Conservation (phyloP, 495 filamentous ascomycete genomes). For the Hyaloscypha variabilis region DNA sequence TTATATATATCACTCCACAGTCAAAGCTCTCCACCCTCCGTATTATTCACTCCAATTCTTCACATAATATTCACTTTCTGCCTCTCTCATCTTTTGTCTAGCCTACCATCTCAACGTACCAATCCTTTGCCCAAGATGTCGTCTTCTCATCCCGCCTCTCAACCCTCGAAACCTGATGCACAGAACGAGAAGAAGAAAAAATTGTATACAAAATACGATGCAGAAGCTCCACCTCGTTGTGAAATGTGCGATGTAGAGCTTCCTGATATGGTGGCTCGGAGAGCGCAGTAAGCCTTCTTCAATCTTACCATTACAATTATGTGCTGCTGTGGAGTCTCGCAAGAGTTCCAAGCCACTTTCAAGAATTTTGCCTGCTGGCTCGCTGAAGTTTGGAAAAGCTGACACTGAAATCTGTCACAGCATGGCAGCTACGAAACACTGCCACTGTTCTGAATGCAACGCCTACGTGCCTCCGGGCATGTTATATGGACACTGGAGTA, state of each 20-base stretch:
- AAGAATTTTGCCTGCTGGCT: too few species aligned
- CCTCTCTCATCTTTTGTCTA: too few species aligned
- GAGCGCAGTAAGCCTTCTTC: neutral
- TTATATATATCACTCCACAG: too few species aligned
- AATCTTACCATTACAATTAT: neutral
- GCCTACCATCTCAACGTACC: too few species aligned
- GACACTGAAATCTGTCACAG: too few species aligned
- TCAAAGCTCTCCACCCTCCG: too few species aligned
- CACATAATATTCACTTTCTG: too few species aligned
- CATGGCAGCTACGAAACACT: neutral
- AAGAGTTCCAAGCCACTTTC: too few species aligned
- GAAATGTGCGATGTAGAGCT: conserved; percentile 1
- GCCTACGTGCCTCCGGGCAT: neutral
- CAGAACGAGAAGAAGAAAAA: neutral
- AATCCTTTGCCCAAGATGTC: neutral
- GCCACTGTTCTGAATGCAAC: neutral
- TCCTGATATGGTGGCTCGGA: neutral
- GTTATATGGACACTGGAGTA: neutral
- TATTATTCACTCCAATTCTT: too few species aligned
- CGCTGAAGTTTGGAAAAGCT: too few species aligned
- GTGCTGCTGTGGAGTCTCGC: too few species aligned
- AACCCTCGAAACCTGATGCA: neutral
- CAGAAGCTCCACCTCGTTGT: neutral
- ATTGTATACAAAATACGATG: neutral
- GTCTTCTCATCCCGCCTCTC: neutral